Evolutionary conservation across 306 rosid genomes (phyloP), one percentile per base, ranked within the genome.

Genomic region (Glycine soja): DNA sequence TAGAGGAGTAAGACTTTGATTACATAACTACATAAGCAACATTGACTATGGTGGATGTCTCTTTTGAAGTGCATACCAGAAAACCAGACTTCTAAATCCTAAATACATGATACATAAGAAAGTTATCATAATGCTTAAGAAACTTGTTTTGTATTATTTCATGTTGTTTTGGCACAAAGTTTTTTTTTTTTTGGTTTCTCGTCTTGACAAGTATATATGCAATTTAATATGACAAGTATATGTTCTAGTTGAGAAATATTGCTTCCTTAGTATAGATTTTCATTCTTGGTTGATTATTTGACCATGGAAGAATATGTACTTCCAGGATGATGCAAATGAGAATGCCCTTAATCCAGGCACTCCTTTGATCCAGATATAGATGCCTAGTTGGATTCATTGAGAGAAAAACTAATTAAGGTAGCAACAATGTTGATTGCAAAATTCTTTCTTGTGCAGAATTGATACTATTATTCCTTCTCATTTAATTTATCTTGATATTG

Each of bases 281-380:
- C 38, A 34, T 34, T 34, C 2, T 34, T 34, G 14, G 58, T 16
- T 61, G 72, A 74, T 66, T 72, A 11, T 34, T 10, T 50, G 73
- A 67, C 14, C 24, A 34, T 11, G 36, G 59, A 9, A 7, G 38
- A n/a, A 50, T 74, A 6, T 59, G 43, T 53, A 46, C 48, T 84
- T 81, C 46, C 78, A 95, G 99, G 94, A 74, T 50, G 90, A 89
- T 72, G 19, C 88, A 51, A 83, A 72, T 56, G 84, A 34, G 8
- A 83, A 84, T 15, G 72, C n/a, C 69, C 43, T 69, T 15, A 63
- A 24, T 85, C 77, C 48, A 61, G 85, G 70, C 81, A 81, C 83
- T 63, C 47, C 68, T 30, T 40, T 18, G 90, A 91, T 74, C 85
- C 83, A 7, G 90, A 87, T 68, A 50, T 85, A 43, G 98, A 93